Conservation (phyloP, 2,329 filamentous ascomycete species). For the Aspergillus transmontanensis region DNA sequence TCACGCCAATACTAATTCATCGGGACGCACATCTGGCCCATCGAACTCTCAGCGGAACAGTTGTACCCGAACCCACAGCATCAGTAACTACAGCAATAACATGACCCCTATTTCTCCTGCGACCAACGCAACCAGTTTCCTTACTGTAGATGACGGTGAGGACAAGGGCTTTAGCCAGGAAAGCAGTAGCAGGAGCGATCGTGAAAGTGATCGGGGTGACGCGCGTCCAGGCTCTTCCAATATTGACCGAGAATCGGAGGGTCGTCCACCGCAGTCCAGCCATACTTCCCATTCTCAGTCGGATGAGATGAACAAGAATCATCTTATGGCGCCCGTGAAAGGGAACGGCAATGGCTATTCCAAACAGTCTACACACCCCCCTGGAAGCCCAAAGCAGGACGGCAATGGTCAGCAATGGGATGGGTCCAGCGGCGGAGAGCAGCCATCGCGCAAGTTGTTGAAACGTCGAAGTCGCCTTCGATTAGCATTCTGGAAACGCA, state of each 20-base stretch:
- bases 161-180: conserved; percentile 36
- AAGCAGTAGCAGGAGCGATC: conserved; percentile 32
- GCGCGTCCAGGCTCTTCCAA: conserved; percentile 36
- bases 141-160: conserved; percentile 45
- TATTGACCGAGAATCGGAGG: conserved; percentile 21
- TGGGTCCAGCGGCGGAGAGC: conserved; percentile 24
- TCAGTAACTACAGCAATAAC: conserved; percentile 46
- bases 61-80: conserved; percentile 43
- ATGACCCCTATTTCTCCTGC: conserved; percentile 45
- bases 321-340: conserved; percentile 20
- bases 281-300: conserved; percentile 29
- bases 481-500: conserved; percentile 46
- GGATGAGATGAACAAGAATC: conserved; percentile 29
- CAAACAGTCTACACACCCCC: conserved; percentile 27
- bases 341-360: conserved; percentile 30
- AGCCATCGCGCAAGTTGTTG: conserved; percentile 29
- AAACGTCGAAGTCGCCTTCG: conserved; percentile 44
- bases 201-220: conserved; percentile 31
- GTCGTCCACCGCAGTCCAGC: conserved; percentile 22
- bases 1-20: conserved; percentile 38
- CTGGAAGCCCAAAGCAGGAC: conserved; percentile 31
- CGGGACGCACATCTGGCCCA: conserved; percentile 35
- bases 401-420: conserved; percentile 22
- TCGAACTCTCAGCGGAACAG: conserved; percentile 41
- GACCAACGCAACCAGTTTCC: conserved; percentile 49